Percentiles rank a stretch among this genome's conserved stretches.
Conservation (phyloP, 495 filamentous ascomycete species). For the Penicillium parvum region DNA sequence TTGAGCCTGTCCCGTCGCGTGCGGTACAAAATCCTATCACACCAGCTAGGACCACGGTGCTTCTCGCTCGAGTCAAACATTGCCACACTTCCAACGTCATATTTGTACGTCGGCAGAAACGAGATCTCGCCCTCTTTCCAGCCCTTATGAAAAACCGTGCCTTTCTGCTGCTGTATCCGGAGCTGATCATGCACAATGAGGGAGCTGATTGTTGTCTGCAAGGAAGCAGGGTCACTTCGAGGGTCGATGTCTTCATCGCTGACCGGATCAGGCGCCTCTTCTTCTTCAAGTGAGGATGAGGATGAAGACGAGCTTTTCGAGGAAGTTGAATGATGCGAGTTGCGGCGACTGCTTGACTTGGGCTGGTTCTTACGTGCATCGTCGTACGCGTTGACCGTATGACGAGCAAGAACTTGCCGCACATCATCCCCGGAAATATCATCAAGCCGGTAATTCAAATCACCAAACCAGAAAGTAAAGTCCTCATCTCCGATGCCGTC, state of each 20-base stretch:
- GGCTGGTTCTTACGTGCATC: conserved; percentile 21
- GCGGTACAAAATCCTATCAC: conserved; percentile 90
- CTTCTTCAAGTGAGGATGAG: neutral
- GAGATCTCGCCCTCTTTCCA: conserved; percentile 86
- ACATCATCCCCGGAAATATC: conserved; percentile 88
- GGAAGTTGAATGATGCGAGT: neutral
- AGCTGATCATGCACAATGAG: conserved; percentile 90
- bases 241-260: conserved; percentile 40
- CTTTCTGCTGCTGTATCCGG: conserved; percentile 61
- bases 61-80: conserved; percentile 95
- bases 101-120: conserved; percentile 94
- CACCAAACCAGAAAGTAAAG: conserved; percentile 93
- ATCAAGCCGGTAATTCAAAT: conserved; percentile 92
- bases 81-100: conserved; percentile 90
- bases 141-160: conserved; percentile 80
- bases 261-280: conserved; percentile 15
- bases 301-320: neutral
- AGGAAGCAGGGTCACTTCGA: conserved; percentile 54
- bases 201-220: conserved; percentile 82
- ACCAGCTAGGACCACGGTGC: conserved; percentile 89
- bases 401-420: conserved; percentile 73
- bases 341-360: conserved; percentile 30
- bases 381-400: conserved; percentile 75
- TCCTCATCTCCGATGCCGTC: conserved; percentile 87
- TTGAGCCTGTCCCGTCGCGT: conserved; percentile 63